phyloP scores from a whole-genome alignment of 2,329 filamentous ascomycete genomes.

The Cryphonectria carpinicola region DNA sequence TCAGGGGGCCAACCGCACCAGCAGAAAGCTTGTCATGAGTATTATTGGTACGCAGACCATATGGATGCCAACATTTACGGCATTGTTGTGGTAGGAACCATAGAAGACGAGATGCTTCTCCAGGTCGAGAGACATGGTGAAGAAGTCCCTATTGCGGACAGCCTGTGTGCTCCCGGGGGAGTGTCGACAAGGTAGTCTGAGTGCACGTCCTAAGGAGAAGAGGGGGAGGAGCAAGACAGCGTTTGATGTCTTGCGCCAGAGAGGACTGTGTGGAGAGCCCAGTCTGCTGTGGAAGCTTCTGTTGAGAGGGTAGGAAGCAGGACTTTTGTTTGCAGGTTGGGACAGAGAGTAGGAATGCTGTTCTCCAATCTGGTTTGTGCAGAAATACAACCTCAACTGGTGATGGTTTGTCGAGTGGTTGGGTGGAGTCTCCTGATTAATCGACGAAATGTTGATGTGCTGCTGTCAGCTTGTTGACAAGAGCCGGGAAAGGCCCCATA shows the following conservation, averaged over 20 bases:
- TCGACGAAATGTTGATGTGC: neutral
- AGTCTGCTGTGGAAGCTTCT: neutral
- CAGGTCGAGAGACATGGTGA: constrained; percentile 69
- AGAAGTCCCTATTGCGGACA: neutral
- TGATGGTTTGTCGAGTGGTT: neutral
- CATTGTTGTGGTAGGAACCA: constrained; percentile 80
- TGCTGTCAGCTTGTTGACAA: neutral
- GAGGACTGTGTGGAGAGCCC: neutral
- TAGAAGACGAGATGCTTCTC: constrained; percentile 86
- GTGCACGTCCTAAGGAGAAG: neutral
- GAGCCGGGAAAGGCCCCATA: neutral
- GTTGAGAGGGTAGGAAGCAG: neutral
- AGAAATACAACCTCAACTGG: neutral
- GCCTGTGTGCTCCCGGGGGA: neutral
- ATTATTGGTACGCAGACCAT: constrained; percentile 79
- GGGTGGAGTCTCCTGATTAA: constrained; percentile 4
- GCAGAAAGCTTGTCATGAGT: constrained; percentile 69
- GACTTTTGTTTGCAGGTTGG: neutral
- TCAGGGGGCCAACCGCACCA: constrained; percentile 57
- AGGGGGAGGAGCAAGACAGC: neutral
- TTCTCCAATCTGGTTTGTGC: neutral
- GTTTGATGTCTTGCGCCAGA: neutral
- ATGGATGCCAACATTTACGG: constrained; percentile 78
- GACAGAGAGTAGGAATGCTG: neutral
- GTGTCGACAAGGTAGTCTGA: neutral